phyloP scores from a whole-genome alignment of 208 protist species.

The Lotmaria passim region DNA sequence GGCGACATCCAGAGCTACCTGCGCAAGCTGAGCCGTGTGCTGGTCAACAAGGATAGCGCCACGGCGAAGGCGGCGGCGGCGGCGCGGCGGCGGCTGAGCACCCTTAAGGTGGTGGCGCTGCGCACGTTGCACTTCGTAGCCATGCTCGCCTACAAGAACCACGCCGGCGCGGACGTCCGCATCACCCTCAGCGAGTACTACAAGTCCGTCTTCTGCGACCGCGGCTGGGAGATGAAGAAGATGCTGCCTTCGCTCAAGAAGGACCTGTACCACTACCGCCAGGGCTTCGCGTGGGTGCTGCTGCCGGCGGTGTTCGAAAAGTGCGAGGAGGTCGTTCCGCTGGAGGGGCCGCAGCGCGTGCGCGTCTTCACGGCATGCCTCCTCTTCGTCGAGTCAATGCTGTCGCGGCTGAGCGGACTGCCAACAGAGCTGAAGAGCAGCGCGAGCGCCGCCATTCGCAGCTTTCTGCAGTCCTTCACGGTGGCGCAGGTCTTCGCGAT shows the following conservation, averaged over 20 bases:
- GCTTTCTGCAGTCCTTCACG: constrained; percentile 70
- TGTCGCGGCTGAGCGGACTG: constrained; percentile 78
- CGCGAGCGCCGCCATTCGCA: constrained; percentile 46
- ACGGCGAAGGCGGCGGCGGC: constrained; percentile 55
- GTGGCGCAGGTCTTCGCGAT: constrained; percentile 73
- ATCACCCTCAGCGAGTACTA: constrained; percentile 86
- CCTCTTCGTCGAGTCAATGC: constrained; percentile 73
- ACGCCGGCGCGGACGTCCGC: constrained; percentile 82
- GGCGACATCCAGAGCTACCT: constrained; percentile 90
- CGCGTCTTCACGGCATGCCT: constrained; percentile 79
- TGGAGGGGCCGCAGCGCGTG: constrained; percentile 73
- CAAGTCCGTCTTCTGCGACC: constrained; percentile 90
- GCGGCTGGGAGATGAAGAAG: constrained; percentile 86
- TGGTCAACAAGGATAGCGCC: constrained; percentile 51
- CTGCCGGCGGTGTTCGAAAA: constrained; percentile 78
- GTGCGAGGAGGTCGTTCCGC: constrained; percentile 65
- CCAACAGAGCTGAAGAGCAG: constrained; percentile 57
- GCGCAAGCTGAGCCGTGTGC: constrained; percentile 68
- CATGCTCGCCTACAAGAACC: constrained; percentile 90
- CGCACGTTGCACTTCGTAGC: constrained; percentile 83
- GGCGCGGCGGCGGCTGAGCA: constrained; percentile 60
- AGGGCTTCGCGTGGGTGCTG: constrained; percentile 86
- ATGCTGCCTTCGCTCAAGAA: constrained; percentile 72
- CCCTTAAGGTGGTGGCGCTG: constrained; percentile 69
- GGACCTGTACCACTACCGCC: constrained; percentile 88